Evolutionary conservation across 2,329 filamentous ascomycete species (phyloP).

Genomic region (Corinectria fuckeliana): DNA sequence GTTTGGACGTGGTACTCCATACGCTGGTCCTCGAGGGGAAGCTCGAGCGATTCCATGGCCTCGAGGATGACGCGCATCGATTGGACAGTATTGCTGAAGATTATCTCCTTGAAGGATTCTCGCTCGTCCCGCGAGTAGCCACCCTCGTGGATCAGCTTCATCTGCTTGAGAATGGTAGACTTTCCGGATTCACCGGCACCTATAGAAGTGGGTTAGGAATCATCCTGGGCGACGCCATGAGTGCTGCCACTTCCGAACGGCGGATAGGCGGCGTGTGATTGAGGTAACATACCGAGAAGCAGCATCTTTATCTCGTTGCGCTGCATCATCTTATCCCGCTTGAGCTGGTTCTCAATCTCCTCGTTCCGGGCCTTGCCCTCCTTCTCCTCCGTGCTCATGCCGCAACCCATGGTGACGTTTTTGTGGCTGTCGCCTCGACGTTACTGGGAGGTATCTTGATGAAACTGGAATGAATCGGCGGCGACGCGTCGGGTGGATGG

Average conservation of each 20-base stretch:
- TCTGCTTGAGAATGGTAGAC: slow-evolving; percentile 97
- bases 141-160: slow-evolving; percentile 99
- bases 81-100: slow-evolving; percentile 74
- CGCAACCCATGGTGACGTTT: slow-evolving; percentile 90
- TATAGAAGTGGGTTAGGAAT: slow-evolving; percentile 48
- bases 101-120: slow-evolving; percentile 74
- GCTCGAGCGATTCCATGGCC: slow-evolving; percentile 72
- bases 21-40: slow-evolving; percentile 88
- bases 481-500: slow-evolving; percentile 28
- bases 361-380: slow-evolving; percentile 99
- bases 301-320: slow-evolving; percentile 99
- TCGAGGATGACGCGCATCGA: slow-evolving; percentile 74
- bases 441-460: slow-evolving; percentile 17
- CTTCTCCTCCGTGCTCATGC: slow-evolving; percentile 99
- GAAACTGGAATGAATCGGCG: slow-evolving; percentile 16
- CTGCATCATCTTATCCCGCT: slow-evolving; percentile 98
- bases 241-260: no score
- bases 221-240: not conserved
- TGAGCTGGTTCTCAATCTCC: slow-evolving; percentile 99
- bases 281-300: slow-evolving; percentile 74
- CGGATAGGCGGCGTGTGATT: not conserved
- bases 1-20: slow-evolving; percentile 98
- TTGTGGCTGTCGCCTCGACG: slow-evolving; percentile 30
- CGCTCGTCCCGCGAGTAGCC: slow-evolving; percentile 92
- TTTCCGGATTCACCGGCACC: slow-evolving; percentile 95